These are phyloP conservation scores for Fragaria vesca DNA, from an alignment of 306 rosid species.

Conservation along the genomic window DNA sequence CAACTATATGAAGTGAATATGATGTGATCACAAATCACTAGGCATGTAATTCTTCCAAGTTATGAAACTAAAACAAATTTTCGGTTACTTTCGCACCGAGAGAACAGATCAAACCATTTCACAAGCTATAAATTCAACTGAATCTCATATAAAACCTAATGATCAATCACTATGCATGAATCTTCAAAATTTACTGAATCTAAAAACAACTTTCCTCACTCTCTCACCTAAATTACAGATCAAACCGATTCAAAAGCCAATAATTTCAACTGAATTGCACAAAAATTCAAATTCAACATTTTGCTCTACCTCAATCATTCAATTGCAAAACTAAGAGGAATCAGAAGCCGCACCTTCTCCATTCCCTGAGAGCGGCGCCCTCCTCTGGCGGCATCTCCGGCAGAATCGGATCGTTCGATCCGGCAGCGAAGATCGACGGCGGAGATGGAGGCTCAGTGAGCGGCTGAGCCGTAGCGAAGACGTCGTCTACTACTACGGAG, in stretches of 20 bases:
- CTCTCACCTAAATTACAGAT: not conserved
- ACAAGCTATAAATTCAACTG: not conserved
- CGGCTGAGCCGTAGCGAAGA: not conserved
- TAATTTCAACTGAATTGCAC: not conserved
- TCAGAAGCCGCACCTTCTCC: conserved; percentile 38
- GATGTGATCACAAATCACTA: not conserved
- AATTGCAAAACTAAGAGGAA: not conserved
- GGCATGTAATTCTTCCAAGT: not conserved
- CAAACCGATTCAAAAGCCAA: not conserved
- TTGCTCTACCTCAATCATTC: not conserved
- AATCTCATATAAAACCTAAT: not conserved
- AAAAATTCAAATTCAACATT: not conserved
- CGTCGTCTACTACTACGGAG: conserved; percentile 21
- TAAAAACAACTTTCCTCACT: not conserved
- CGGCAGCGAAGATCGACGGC: conserved; percentile 29
- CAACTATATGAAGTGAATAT: not conserved
- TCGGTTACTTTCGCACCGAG: not conserved
- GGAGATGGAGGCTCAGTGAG: conserved; percentile 11
- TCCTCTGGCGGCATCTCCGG: conserved; percentile 43
- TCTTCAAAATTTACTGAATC: not conserved
- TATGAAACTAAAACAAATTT: not conserved
- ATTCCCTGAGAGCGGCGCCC: conserved; percentile 39
- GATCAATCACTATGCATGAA: not conserved
- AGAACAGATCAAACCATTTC: not conserved
- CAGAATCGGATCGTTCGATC: conserved; percentile 38